phyloP scores from a whole-genome alignment of 177 flowering plant genomes.

The Tripterygium wilfordii region DNA sequence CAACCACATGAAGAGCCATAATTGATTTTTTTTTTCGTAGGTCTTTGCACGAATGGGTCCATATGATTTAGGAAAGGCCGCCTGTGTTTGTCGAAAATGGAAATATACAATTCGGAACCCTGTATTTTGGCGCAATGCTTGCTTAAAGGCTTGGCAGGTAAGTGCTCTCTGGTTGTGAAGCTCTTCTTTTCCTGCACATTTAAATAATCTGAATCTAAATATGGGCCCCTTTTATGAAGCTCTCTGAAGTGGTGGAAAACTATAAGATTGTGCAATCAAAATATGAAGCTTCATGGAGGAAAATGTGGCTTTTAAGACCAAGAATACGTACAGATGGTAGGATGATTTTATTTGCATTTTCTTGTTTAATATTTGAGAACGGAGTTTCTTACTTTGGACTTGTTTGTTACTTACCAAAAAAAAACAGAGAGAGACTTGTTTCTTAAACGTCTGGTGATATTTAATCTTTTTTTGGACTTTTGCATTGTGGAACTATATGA shows the following conservation, averaged over 20 bases:
- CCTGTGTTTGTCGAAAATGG: conserved; percentile 98
- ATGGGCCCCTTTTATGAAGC: conserved; percentile 30
- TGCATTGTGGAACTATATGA: too few relatives aligned
- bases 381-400: too few relatives aligned
- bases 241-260: conserved; percentile 66
- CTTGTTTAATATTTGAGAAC: neutral
- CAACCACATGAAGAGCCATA: too few relatives aligned
- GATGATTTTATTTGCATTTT: neutral
- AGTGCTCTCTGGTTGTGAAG: neutral
- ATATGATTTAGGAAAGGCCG: conserved; percentile 78
- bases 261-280: conserved; percentile 68
- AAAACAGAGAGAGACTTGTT: too few relatives aligned
- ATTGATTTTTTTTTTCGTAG: too few relatives aligned
- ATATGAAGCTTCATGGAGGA: conserved; percentile 91
- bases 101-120: conserved; percentile 89
- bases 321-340: conserved; percentile 93
- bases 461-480: too few relatives aligned
- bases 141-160: conserved; percentile 97
- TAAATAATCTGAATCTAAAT: conserved; percentile 3
- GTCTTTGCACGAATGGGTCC: conserved; percentile 76
- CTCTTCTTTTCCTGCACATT: neutral
- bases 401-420: too few relatives aligned
- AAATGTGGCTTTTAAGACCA: conserved; percentile 96
- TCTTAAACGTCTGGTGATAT: too few relatives aligned
- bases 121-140: conserved; percentile 82